Base-by-base conservation (phyloP, 495 filamentous ascomycete genomes). In the Penicillium psychrofluorescens region DNA sequence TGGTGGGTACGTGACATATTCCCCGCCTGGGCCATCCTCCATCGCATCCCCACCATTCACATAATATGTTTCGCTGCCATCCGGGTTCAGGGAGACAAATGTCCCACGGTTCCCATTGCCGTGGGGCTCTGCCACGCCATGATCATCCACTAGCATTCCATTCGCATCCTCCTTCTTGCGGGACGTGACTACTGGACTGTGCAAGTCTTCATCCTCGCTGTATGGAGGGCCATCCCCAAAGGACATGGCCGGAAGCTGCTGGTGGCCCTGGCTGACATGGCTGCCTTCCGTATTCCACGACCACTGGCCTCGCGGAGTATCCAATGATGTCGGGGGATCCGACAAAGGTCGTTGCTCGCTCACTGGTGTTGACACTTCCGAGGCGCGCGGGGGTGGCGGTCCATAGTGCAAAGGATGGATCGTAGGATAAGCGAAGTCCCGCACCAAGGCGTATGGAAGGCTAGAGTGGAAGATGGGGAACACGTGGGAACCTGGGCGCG, bases 201-300 rank as follows among this genome's bases (percentile, higher is more conserved):
- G 88, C 37, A 97, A 67, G 64, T 97, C 91, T 55, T 95, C 90
- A 63, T 97, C 91, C 63, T 97, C 91, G 63, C 86, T 94, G 73
- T 87, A 97, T n/a, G 91, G 91, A 6, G 91, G 91, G 2, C 91
- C 92, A 62, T 95, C 91, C 10, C 76, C 83, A 58, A 95, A 94
- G 11, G 88, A 82, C 58, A 94, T 90, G 11, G 86, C 80, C 10
- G 92, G 85, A 27, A 95, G 68, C 53, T 90, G 82, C 74, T 83
- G 55, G 35, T 66, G 13, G 32, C 27, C 44, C 45, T 32, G 32
- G n/a, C 40, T 59, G n/a, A 63, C 61, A 46, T 67, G 59, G 45
- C 56, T 59, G 44, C 58, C 60, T 29, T 75, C 71, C 8, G 59
- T 65, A 35, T 63, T 68, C 70, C 75, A 75, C 6, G 74, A 69